Conservation (phyloP, 2,329 filamentous ascomycete species). For the Fusarium agapanthi region DNA sequence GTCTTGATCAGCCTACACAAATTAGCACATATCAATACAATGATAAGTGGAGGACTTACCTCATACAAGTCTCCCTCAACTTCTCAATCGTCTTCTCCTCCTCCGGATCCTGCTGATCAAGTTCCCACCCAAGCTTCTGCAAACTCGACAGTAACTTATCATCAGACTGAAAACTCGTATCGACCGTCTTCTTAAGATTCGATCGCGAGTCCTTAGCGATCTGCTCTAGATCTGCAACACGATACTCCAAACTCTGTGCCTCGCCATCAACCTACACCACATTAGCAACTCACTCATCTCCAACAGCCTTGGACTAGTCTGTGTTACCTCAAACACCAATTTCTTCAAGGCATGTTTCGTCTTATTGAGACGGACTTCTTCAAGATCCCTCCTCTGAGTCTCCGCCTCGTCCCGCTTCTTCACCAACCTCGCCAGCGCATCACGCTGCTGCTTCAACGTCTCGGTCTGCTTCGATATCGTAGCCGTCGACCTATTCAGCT, state of each 20-base stretch:
- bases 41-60: constrained; percentile 43
- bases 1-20: constrained; percentile 60
- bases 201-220: constrained; percentile 57
- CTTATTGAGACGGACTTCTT: constrained; percentile 41
- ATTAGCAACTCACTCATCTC: background rate
- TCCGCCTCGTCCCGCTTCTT: constrained; percentile 50
- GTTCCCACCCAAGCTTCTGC: constrained; percentile 71
- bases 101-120: constrained; percentile 61
- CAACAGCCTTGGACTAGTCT: background rate
- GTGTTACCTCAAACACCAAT: constrained; percentile 52
- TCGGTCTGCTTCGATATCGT: constrained; percentile 72
- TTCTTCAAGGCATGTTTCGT: constrained; percentile 52
- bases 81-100: constrained; percentile 63
- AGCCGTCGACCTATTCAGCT: constrained; percentile 71
- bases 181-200: constrained; percentile 58
- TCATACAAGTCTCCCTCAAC: constrained; percentile 67
- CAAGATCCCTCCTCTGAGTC: constrained; percentile 43
- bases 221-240: constrained; percentile 59
- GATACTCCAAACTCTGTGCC: constrained; percentile 56
- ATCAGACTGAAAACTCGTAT: constrained; percentile 65
- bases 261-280: constrained; percentile 57
- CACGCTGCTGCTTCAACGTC: constrained; percentile 67
- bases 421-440: constrained; percentile 63
- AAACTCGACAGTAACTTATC: constrained; percentile 72
- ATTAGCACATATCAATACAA: constrained; percentile 3